phyloP scores from a whole-genome alignment of 2,329 filamentous ascomycete genomes.

The Neopestalotiopsis rosae region DNA sequence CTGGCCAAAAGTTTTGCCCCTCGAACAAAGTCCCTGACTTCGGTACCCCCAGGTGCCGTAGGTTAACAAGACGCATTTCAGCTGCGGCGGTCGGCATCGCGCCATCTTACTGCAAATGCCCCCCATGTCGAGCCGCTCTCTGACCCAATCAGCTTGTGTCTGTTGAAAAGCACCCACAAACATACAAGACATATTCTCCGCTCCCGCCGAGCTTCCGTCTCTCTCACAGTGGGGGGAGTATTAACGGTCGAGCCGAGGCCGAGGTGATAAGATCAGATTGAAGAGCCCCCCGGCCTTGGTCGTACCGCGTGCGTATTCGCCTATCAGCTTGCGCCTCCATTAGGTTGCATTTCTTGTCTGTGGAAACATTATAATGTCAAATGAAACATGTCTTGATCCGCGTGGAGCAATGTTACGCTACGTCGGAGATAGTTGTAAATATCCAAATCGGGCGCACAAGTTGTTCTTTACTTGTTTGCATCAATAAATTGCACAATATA shows the following conservation, averaged over 20 bases:
- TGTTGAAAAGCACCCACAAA: conserved; percentile 8
- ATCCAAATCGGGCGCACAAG: no score
- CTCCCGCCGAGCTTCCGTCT: not conserved
- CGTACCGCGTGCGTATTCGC: not conserved
- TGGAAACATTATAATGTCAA: not conserved
- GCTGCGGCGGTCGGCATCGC: conserved; percentile 9
- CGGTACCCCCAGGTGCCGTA: not conserved
- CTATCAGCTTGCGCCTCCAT: not conserved
- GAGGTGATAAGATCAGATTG: not conserved
- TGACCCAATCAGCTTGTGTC: not conserved
- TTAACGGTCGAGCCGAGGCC: conserved; percentile 10
- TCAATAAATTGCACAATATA: no score
- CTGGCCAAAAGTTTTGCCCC: conserved; percentile 12
- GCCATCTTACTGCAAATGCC: not conserved
- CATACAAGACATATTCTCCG: not conserved
- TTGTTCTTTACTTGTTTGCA: no score
- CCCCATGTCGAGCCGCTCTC: not conserved
- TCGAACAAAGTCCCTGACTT: not conserved
- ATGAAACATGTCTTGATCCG: not conserved
- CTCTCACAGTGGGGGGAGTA: not conserved
- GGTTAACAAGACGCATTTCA: not conserved
- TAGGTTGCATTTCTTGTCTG: not conserved
- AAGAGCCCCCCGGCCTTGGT: not conserved
- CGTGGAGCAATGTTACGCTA: no score
- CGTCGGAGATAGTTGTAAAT: no score